Evolutionary conservation across 2,329 filamentous ascomycete genomes (phyloP).

Genomic region (Nannizziopsis barbatae): DNA sequence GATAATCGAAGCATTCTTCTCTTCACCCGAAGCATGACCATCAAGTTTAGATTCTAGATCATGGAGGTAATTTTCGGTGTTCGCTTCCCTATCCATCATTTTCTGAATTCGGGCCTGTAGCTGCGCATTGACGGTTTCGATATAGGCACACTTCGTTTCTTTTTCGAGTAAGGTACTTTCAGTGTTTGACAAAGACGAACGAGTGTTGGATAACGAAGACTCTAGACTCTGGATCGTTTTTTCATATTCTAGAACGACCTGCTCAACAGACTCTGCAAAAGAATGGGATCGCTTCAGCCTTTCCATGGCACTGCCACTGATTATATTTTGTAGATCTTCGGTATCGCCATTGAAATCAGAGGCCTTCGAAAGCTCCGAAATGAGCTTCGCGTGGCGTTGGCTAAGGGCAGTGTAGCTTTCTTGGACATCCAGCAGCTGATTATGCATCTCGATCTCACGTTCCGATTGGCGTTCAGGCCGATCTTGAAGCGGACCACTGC

Average conservation of each 20-base stretch:
- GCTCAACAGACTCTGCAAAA: slow-evolving; percentile 89
- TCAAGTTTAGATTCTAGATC: slow-evolving; percentile 86
- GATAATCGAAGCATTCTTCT: slow-evolving; percentile 79
- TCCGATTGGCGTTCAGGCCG: slow-evolving; percentile 68
- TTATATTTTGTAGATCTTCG: slow-evolving; percentile 43
- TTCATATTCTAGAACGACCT: slow-evolving; percentile 93
- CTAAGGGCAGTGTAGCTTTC: slow-evolving; percentile 90
- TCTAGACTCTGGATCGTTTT: slow-evolving; percentile 95
- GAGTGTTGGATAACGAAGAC: slow-evolving; percentile 78
- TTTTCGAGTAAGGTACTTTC: slow-evolving; percentile 84
- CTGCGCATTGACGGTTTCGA: slow-evolving; percentile 84
- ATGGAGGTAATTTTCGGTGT: slow-evolving; percentile 84
- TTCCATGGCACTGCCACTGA: slow-evolving; percentile 67
- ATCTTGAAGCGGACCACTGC: slow-evolving; percentile 50
- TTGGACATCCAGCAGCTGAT: slow-evolving; percentile 81
- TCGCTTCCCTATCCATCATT: slow-evolving; percentile 77
- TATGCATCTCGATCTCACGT: slow-evolving; percentile 80
- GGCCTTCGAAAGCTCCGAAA: slow-evolving; percentile 82
- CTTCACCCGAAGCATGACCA: slow-evolving; percentile 79
- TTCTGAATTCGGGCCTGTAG: slow-evolving; percentile 86
- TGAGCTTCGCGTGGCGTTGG: slow-evolving; percentile 86
- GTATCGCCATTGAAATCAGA: slow-evolving; percentile 48
- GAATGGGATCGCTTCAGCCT: slow-evolving; percentile 88
- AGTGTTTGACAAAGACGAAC: slow-evolving; percentile 67
- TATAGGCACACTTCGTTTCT: slow-evolving; percentile 84